These are phyloP conservation scores for Anthracocystis walkeri DNA, from an alignment of 1,284 basidiomycete genomes.

Conservation along the genomic window DNA sequence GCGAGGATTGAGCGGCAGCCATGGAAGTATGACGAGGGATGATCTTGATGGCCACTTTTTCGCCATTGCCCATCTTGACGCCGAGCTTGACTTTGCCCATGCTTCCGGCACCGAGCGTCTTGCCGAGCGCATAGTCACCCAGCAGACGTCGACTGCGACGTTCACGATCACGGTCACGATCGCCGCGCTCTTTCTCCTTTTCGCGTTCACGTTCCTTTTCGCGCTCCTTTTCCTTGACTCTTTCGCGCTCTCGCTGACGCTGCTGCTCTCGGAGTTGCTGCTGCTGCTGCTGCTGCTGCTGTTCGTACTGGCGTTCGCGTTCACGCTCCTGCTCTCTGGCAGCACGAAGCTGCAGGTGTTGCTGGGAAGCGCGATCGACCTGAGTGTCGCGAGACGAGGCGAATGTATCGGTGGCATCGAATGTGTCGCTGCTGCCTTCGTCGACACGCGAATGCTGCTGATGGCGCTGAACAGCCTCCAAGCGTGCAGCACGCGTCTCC, in stretches of 20 bases:
- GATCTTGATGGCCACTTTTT: conserved; percentile 99
- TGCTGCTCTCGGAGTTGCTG: conserved; percentile 28
- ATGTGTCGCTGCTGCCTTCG: conserved; percentile 41
- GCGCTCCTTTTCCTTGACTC: conserved; percentile 29
- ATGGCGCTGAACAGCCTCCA: conserved; percentile 42
- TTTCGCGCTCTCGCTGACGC: conserved; percentile 28
- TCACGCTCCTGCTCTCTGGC: conserved; percentile 33
- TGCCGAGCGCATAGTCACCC: conserved; percentile 94
- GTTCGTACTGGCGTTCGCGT: conserved; percentile 23
- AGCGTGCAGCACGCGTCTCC: conserved; percentile 42
- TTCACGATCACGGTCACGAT: conserved; percentile 52
- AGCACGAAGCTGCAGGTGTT: conserved; percentile 35
- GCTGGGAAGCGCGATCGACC: conserved; percentile 38
- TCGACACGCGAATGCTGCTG: conserved; percentile 35
- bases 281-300: conserved; percentile 37
- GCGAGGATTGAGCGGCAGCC: conserved; percentile 70
- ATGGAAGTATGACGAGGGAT: conserved; percentile 82
- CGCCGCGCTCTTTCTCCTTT: conserved; percentile 42
- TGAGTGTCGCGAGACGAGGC: conserved; percentile 43
- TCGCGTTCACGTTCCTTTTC: conserved; percentile 44
- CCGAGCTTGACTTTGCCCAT: conserved; percentile 99
- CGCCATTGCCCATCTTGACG: conserved; percentile 86
- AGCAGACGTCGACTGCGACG: conserved; percentile 71
- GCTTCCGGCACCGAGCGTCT: conserved; percentile 95
- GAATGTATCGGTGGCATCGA: conserved; percentile 38